Conservation (phyloP, 1,284 basidiomycete genomes). For the Leccinum cinnamomeum region DNA sequence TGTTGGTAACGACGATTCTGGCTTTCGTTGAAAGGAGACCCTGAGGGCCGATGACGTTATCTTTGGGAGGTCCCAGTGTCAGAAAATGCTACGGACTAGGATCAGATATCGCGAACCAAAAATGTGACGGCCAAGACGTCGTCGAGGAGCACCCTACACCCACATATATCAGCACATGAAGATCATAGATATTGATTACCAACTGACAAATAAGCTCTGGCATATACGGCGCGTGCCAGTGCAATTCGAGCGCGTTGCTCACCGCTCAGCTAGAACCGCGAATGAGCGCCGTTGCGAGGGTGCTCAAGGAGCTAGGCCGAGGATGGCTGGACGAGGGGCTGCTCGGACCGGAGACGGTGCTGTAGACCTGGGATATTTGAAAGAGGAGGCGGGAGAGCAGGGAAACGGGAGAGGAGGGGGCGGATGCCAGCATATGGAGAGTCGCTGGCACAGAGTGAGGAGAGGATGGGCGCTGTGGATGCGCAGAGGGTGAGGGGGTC, state of each 20-base stretch:
- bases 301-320: too few species aligned
- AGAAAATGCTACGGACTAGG: neutral
- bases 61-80: constrained; percentile 39
- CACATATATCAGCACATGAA: neutral
- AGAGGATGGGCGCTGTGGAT: constrained; percentile 37
- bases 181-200: neutral
- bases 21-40: constrained; percentile 87
- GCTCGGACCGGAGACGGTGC: too few species aligned
- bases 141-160: constrained; percentile 30
- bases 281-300: too few species aligned
- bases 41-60: constrained; percentile 86
- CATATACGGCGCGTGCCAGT: constrained; percentile 17
- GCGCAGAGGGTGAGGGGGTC: constrained; percentile 83
- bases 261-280: too few species aligned
- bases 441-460: too few species aligned
- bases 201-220: constrained; percentile 52
- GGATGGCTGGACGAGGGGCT: too few species aligned
- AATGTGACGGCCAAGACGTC: constrained; percentile 53
- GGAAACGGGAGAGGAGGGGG: constrained; percentile 58
- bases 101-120: constrained; percentile 45
- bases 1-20: constrained; percentile 88
- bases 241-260: too few species aligned
- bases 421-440: constrained; percentile 81
- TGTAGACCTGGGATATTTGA: too few species aligned
- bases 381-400: too few species aligned